Percentiles rank a stretch among this genome's conserved stretches.
phyloP scores from a whole-genome alignment of 306 rosid genomes.

The Hippophae gyantsensis region DNA sequence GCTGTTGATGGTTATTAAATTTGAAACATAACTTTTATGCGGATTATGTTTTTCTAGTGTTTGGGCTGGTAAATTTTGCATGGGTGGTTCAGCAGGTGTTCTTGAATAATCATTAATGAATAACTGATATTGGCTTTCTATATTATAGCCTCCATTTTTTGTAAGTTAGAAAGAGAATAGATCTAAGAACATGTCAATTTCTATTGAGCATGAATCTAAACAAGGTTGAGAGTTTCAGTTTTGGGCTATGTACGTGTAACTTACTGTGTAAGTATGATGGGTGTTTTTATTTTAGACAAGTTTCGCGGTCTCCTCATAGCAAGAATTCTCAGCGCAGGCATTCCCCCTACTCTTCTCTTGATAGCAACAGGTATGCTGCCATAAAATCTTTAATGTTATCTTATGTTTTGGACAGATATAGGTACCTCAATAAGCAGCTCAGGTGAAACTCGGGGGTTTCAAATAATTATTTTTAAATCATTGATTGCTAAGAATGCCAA shows the following conservation, averaged over 20 bases:
- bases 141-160: slow-evolving; percentile 13
- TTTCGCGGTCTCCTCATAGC: slow-evolving; percentile 99
- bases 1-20: no score
- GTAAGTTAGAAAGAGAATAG: slow-evolving; percentile 23
- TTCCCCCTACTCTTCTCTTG: slow-evolving; percentile 98
- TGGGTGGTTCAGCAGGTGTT: slow-evolving; percentile 11
- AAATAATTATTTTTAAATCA: slow-evolving; percentile 15
- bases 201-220: slow-evolving; percentile 39
- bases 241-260: slow-evolving; percentile 42
- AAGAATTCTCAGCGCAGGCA: slow-evolving; percentile 99
- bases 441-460: slow-evolving; percentile 56
- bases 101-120: no score
- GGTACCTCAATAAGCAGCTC: slow-evolving; percentile 53
- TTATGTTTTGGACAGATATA: slow-evolving; percentile 59
- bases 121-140: slow-evolving; percentile 3
- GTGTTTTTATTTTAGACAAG: slow-evolving; percentile 95
- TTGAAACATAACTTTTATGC: no score
- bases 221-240: slow-evolving; percentile 49
- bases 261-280: slow-evolving; percentile 82
- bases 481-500: slow-evolving; percentile 20
- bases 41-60: no score
- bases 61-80: background rate
- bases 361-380: slow-evolving; percentile 70
- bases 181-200: slow-evolving; percentile 30
- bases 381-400: slow-evolving; percentile 39